These are phyloP conservation scores for Odonthalia washingtoniensis DNA, from an alignment of 31 red algal species.

Conservation along the genomic window DNA sequence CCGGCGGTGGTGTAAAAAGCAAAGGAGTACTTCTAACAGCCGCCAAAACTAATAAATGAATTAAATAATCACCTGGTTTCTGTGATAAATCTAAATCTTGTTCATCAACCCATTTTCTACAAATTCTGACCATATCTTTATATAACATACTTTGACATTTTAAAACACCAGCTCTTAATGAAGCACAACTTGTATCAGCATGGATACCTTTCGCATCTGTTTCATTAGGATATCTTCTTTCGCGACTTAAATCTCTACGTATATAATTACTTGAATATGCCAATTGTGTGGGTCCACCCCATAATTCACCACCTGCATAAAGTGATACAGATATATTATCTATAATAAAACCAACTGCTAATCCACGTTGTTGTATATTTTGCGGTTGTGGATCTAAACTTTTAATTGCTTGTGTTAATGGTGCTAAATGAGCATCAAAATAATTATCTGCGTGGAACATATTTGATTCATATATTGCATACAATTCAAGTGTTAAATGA, in stretches of 20 bases:
- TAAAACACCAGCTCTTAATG: slow-evolving; percentile 39
- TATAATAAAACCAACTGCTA: slow-evolving; percentile 39
- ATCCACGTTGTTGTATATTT: slow-evolving; percentile 40
- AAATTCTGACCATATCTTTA: slow-evolving; percentile 67
- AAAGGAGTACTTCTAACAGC: slow-evolving; percentile 37
- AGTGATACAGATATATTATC: slow-evolving; percentile 38
- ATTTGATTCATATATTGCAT: slow-evolving; percentile 32
- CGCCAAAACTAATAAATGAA: slow-evolving; percentile 63
- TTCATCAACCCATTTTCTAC: slow-evolving; percentile 53
- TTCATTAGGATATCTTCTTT: not conserved
- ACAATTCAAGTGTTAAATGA: slow-evolving; percentile 35
- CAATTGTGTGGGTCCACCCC: slow-evolving; percentile 50
- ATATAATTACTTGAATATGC: slow-evolving; percentile 17
- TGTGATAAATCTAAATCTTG: slow-evolving; percentile 40
- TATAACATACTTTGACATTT: slow-evolving; percentile 44
- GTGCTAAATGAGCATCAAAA: slow-evolving; percentile 59
- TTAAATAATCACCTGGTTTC: slow-evolving; percentile 60
- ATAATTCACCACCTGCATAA: slow-evolving; percentile 53
- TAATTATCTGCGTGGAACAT: slow-evolving; percentile 49
- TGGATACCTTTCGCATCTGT: slow-evolving; percentile 48
- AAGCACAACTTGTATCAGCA: slow-evolving; percentile 58
- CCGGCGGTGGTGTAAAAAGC: slow-evolving; percentile 21
- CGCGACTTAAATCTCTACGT: not conserved
- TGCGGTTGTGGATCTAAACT: not conserved
- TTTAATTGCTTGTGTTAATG: slow-evolving; percentile 36